Base-by-base conservation (phyloP, 2,329 filamentous ascomycete genomes). In the Diaporthe helianthi region DNA sequence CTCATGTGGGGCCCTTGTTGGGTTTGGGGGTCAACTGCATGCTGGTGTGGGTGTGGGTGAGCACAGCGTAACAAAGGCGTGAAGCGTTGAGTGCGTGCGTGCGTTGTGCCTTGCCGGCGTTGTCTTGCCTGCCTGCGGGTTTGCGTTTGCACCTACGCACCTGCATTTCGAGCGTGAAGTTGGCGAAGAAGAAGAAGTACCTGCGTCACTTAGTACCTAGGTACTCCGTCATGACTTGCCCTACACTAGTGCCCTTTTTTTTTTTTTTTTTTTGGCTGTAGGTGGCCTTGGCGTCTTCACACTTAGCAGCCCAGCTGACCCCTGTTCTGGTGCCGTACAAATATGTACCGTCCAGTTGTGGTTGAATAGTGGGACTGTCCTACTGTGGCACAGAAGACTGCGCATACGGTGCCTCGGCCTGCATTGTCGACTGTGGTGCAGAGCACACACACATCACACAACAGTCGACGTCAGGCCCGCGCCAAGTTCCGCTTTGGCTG, bases 401-500 rank as follows among this genome's bases (percentile, higher is more conserved):
- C 17, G n/a, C 54, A 29, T 58, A 58, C 54, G 54, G 54, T 58
- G 54, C 54, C 54, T 58, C 36, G 53, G 51, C 41, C 41, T 22
- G n/a, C 3, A 19, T 41, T 22, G 19, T 47, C 7, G 24, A 38
- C 31, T 19, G 54, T 58, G 36, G 24, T n/a, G 44, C 54, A 19
- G 54, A 38, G 36, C 36, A 38, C 36, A 36, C 36, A 36, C 9
- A 38, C 58, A 41, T 33, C 58, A 63, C 58, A 49, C 58, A 49
- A 22, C 58, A 36, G 58, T 36, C 44, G 44, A 67, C 52, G 65
- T 58, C 44, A 67, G 47, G 36, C 63, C 15, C 13, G 38, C 17
- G 38, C 65, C 53, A 67, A 67, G 52, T 36, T n/a, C 22, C 22
- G 36, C 54, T 41, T 36, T 15, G 13, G 61, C 65, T 67, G 65